Evolutionary conservation across 257 asterid species (phyloP), one percentile per base, ranked within the genome.

Genomic region (Plectranthus barbatus): DNA sequence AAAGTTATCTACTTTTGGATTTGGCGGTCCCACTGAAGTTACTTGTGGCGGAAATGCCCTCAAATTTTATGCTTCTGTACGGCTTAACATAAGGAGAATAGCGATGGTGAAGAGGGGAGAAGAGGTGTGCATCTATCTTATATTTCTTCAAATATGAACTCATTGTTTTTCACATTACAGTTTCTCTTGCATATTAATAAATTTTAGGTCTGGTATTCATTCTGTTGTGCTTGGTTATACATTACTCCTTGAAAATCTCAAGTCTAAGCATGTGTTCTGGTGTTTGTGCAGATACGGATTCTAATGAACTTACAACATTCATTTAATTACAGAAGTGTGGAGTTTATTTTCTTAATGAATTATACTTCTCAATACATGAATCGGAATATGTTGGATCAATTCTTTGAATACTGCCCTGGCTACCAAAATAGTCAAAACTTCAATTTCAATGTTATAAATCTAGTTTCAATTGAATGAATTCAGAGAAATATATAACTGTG

Each of bases 31-130:
- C 26, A 24, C 81, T 69, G 97, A 93, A 81, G 95, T 87, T 68
- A 93, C 99, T n/a, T 93, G 99, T 75, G 99, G 97, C 54, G 99
- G 99, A 34, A 93, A 93, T 79, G 99, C 99, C 59, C 79, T 93
- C 83, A 93, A 93, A 70, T 90, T 87, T 74, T 93, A 93, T 72
- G 94, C 99, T 79, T 93, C 99, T 34, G 80, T 93, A 76, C 99
- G 95, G 39, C 84, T 93, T 44, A 82, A 93, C 77, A 81, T 93
- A 60, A 90, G 74, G 76, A 83, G 97, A 74, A 83, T 76, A 33
- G 99, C 95, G 20, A 75, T 82, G 40, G 97, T 90, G 76, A 82
- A 84, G 83, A 87, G 76, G 75, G 97, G 96, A 61, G 94, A 90
- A 47, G 95, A 87, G 99, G 99, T 93, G 83, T 21, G 55, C 8